Base-by-base conservation (phyloP, 306 rosid species). In the Fragaria vesca region DNA sequence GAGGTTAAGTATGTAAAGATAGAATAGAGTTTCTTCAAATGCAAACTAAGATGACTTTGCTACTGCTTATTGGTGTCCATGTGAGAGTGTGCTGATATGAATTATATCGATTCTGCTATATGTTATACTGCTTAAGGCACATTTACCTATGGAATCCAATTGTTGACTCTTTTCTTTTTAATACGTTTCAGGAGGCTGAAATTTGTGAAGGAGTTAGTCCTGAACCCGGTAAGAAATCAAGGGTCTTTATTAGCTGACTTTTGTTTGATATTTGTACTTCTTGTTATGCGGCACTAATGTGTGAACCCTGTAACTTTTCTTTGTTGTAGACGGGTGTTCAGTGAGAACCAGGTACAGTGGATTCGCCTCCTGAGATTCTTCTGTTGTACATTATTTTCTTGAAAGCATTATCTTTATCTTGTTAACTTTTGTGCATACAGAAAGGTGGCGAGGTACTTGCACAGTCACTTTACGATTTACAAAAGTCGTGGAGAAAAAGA, bases 241-340 rank as follows among this genome's bases (percentile, higher is more conserved):
- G 68, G 20, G 68, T 62, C n/a, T 62, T 62, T 28, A 13, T 32
- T 62, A 62, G 74, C 70, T 51, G 71, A 76, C 60, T 60, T 78
- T 47, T 6, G 55, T 73, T 71, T 73, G 69, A 65, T 17, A 78
- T 80, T 50, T 38, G 60, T 78, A 69, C 18, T 80, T 66, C 73
- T 10, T 45, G 76, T 85, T 66, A 82, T 72, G 54, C 28, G 68
- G 69, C 47, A 75, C 52, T 46, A 36, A 18, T 45, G 34, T n/a
- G 32, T 74, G 55, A 84, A 81, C 74, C 57, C 34, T 83, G 71
- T 68, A 71, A 81, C 79, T 82, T 81, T 54, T 78, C 69, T 75
- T 78, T 79, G n/a, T 78, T 82, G 82, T 60, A 88, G 90, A 81
- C 75, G 93, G 93, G 72, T 89, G 93, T 91, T 88, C 97, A 9